Percentiles rank a stretch among this genome's conserved stretches.
phyloP scores from a whole-genome alignment of 2,329 filamentous ascomycete species.

The Fusarium heterosporum region DNA sequence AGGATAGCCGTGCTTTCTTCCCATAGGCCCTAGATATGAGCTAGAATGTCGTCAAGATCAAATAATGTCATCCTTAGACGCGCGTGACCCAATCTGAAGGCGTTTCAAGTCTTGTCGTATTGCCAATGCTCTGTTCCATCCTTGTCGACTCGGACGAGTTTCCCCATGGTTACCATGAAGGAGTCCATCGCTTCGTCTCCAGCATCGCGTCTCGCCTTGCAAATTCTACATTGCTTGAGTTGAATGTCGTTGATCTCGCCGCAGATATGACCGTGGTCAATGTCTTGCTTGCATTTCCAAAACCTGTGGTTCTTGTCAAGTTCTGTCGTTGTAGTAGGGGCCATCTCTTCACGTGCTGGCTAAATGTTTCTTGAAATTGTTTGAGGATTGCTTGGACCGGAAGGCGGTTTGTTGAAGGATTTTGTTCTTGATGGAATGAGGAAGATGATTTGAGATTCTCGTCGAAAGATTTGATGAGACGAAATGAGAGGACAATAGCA shows the following conservation, averaged over 20 bases:
- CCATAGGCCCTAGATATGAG: not conserved
- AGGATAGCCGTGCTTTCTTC: accelerated
- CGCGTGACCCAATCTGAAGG: not conserved
- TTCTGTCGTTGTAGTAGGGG: not conserved
- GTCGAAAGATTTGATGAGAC: too few species aligned
- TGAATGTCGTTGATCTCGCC: not conserved
- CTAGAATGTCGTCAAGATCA: not conserved
- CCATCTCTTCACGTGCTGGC: not conserved
- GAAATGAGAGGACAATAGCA: too few species aligned
- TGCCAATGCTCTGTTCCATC: constrained; percentile 11
- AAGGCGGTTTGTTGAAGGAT: not conserved
- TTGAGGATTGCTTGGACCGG: not conserved
- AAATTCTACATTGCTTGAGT: constrained; percentile 4
- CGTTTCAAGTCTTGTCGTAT: not conserved
- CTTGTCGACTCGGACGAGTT: constrained; percentile 1
- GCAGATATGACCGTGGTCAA: not conserved
- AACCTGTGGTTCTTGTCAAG: not conserved
- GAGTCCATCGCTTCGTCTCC: constrained; percentile 7
- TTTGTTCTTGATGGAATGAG: not conserved
- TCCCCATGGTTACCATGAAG: not conserved
- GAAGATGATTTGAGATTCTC: not conserved
- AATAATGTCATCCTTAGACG: not conserved
- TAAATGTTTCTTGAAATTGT: not conserved
- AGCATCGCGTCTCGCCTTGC: not conserved
- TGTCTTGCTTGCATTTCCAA: constrained; percentile 12